Evolutionary conservation across 257 asterid species (phyloP).

Genomic region (Przewalskia tangutica): DNA sequence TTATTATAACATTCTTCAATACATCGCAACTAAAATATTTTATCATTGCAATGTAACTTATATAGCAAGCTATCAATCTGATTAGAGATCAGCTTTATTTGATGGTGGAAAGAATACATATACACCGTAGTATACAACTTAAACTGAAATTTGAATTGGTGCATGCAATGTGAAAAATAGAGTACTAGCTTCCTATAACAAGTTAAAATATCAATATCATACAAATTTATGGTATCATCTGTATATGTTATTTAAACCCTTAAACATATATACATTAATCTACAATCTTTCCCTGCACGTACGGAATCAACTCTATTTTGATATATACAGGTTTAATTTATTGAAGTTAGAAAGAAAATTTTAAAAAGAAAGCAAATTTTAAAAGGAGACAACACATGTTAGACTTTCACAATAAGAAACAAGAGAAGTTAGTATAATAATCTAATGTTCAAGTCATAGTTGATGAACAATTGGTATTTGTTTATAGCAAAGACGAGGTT

Average conservation of each 20-base stretch:
- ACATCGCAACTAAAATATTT: background rate
- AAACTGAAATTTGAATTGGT: background rate
- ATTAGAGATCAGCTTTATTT: too few species aligned
- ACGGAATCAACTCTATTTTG: background rate
- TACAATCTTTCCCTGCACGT: background rate
- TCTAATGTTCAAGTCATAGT: background rate
- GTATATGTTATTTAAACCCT: background rate
- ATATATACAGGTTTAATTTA: background rate
- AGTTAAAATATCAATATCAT: background rate
- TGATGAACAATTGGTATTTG: background rate
- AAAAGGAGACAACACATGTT: background rate
- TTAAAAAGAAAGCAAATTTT: background rate
- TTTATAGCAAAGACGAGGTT: background rate
- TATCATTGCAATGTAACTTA: background rate
- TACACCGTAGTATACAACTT: too few species aligned
- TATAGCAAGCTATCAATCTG: too few species aligned
- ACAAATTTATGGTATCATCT: background rate
- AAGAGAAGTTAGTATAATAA: background rate
- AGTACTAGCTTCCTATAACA: too few species aligned
- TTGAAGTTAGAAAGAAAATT: background rate
- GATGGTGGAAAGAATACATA: too few species aligned
- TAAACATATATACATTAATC: background rate
- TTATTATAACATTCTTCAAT: background rate
- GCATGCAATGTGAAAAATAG: background rate
- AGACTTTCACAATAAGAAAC: background rate